These are phyloP conservation scores for Macrolepiota albuminosa DNA, from an alignment of 768 basidiomycete species.

Conservation along the genomic window DNA sequence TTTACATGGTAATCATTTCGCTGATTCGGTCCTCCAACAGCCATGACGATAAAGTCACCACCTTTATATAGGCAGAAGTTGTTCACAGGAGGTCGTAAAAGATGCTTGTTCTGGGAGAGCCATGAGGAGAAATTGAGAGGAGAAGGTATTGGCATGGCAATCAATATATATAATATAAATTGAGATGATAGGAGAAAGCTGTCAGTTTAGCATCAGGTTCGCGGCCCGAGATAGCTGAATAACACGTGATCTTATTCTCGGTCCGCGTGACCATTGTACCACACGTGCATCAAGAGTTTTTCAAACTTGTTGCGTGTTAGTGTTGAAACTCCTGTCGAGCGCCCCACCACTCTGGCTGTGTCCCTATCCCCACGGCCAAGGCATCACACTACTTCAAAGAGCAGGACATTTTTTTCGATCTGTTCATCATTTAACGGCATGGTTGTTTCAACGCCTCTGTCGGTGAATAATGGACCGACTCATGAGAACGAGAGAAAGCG, in stretches of 20 bases:
- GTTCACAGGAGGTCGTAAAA: constrained; percentile 40
- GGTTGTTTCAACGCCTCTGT: constrained; percentile 28
- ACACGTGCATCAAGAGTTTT: constrained; percentile 19
- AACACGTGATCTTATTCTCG: constrained; percentile 14
- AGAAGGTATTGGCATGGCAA: background rate
- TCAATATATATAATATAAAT: background rate
- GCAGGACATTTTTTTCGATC: background rate
- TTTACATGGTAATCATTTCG: constrained; percentile 94
- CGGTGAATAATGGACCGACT: constrained; percentile 21
- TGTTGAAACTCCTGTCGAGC: constrained; percentile 1
- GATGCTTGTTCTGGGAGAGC: constrained; percentile 76
- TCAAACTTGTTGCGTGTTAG: constrained; percentile 13
- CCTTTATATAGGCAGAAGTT: constrained; percentile 32
- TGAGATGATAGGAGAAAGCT: background rate
- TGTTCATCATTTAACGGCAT: constrained; percentile 16
- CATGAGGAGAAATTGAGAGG: constrained; percentile 90
- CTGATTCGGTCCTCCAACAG: constrained; percentile 92
- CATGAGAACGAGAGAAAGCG: constrained; percentile 39
- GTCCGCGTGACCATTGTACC: constrained; percentile 15
- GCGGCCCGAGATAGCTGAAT: constrained; percentile 3
- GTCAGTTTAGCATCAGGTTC: background rate
- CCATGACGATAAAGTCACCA: constrained; percentile 92
- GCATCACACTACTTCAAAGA: background rate
- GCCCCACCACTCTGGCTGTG: background rate
- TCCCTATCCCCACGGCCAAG: background rate